These are phyloP conservation scores for Candida khao-thaluensis DNA, from an alignment of 805 yeast genomes.

Conservation along the genomic window DNA sequence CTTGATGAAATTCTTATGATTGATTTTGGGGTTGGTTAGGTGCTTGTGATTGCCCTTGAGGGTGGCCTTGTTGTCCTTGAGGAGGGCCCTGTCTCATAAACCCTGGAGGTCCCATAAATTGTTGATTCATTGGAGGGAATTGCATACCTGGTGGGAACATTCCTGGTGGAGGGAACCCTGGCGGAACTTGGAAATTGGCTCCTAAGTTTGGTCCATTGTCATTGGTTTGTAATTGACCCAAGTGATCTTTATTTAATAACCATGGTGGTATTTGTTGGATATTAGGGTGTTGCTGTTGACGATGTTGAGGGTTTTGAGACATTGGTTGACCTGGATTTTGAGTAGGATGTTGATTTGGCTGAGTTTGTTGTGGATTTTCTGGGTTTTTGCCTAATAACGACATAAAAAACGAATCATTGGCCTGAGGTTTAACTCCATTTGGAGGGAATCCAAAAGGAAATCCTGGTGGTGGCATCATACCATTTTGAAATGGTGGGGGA, in stretches of 20 bases:
- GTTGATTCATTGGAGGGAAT: conserved; percentile 16
- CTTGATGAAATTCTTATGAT: too few species aligned
- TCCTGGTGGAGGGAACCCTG: conserved; percentile 17
- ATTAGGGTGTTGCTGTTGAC: background rate
- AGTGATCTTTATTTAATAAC: conserved; percentile 12
- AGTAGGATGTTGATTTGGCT: conserved; percentile 5
- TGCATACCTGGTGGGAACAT: conserved; percentile 14
- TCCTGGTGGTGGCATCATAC: conserved; percentile 10
- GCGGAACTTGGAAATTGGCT: conserved; percentile 14
- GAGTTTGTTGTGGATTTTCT: conserved; percentile 6
- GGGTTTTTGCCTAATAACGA: conserved; percentile 35
- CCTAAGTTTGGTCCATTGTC: conserved; percentile 12
- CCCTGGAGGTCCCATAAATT: conserved; percentile 30
- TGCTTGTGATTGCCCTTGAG: too few species aligned
- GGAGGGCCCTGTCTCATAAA: too few species aligned
- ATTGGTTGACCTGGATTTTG: conserved; percentile 3
- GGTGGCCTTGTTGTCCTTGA: too few species aligned
- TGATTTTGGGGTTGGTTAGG: too few species aligned
- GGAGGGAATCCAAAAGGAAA: conserved; percentile 7
- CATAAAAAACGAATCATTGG: conserved; percentile 48
- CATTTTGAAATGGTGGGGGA: conserved; percentile 1
- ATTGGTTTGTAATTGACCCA: conserved; percentile 18
- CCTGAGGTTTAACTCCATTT: conserved; percentile 8
- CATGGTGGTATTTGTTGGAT: conserved; percentile 7
- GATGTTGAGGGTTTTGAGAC: conserved; percentile 2